Evolutionary conservation across 352 stramenopile genomes (phyloP), one percentile per base, ranked within the genome.

Genomic region (Globisporangium camurandrum): DNA sequence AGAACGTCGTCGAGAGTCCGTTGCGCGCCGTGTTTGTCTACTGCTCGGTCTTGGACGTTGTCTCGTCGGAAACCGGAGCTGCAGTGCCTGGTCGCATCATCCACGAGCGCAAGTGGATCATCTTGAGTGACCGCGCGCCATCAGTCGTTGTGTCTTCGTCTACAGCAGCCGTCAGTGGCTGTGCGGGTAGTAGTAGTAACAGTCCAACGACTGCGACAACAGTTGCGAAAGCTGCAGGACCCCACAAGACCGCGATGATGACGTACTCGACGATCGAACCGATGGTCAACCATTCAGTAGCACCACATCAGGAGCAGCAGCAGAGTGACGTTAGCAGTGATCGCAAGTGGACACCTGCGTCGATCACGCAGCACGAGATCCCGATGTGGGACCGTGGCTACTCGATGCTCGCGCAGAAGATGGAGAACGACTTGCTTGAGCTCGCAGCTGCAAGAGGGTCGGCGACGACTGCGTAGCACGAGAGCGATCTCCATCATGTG

Each of bases 231-330:
- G 34, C 24, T 1, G 39, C 39, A 16, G 46, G 46, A 20, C 46
- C 46, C 2, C 46, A 52, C 17, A 42, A 52, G 46, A 52, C 46
- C 0, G 33, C 33, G 11, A 1, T 52, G 20, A 16, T 36, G 34
- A 52, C 46, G 17, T 52, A 52, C 46, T 52, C 46, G 46, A 52
- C 46, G 46, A 52, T 52, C 46, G 3, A 33, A 5, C 46, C 46
- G 9, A 11, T 52, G 34, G 24, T n/a, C 7, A 20, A 19, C 19
- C 46, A 52, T 26, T 36, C 46, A 9, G 33, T 52, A 33, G n/a
- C 44, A 30, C 14, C 27, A 20, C 30, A 36, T 17, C 33, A 43
- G 17, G 34, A 52, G n/a, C n/a, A n/a, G n/a, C n/a, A n/a, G n/a
- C n/a, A n/a, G n/a, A n/a, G n/a, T n/a, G n/a, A n/a, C n/a, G n/a